Evolutionary conservation across 2,329 filamentous ascomycete species (phyloP), one percentile per base, ranked within the genome.

Genomic region (Pseudogymnoascus sp.): DNA sequence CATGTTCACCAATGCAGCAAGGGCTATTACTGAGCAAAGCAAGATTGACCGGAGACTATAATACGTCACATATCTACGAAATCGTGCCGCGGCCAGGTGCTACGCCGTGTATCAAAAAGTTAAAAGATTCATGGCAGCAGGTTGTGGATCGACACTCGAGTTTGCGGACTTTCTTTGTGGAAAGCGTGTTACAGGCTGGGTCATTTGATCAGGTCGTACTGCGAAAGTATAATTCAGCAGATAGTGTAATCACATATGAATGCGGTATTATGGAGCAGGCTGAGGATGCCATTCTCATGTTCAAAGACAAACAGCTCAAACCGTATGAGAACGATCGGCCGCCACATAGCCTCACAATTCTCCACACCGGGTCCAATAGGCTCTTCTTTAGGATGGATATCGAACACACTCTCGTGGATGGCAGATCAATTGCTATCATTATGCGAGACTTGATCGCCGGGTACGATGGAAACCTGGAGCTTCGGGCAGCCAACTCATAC

Each of bases 351-450:
- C 72, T 80, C 43, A 76, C 72, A 1, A 73, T 80, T 32, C 77
- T 76, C 60, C 71, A 75, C 60, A 78, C 76, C 1, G 67, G 68
- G 4, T 64, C 67, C 1, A 69, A 70, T 12, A 72, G 70, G 34
- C 61, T 77, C 0, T 79, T 76, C 66, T 74, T 74, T 16, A 76
- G 75, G 37, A 68, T 81, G 12, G 77, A 80, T 60, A 67, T 80
- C 7, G 79, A 75, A 59, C 78, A 80, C 63, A 75, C 74, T 4
- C 74, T 77, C n/a, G 77, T 76, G 67, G 78, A 81, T 66, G 78
- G 77, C 2, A 73, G 70, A 41, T 80, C 78, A 0, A 75, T 78
- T 28, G 73, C 76, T 0, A 74, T 78, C 41, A 73, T 81, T 5
- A 66, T 78, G 4, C 70, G 71, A 4, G 78, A 81, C 61, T 63